Conservation (phyloP, 371 early-diverging fungal genomes). For the Mucor sp. region DNA sequence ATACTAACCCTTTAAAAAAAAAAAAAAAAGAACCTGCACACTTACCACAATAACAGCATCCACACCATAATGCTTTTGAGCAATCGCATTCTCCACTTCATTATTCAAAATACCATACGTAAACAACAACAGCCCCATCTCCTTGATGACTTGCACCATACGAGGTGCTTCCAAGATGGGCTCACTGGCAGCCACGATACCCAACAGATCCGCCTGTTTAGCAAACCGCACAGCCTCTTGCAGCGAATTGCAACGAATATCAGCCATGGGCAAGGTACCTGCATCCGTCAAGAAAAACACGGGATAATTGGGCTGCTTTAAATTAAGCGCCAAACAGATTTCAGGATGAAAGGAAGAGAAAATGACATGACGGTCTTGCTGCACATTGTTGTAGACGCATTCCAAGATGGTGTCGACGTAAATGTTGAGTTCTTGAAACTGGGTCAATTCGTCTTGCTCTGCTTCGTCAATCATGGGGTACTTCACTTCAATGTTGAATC, state of each 20-base stretch:
- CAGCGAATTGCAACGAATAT: conserved; percentile 84
- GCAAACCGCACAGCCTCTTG: conserved; percentile 87
- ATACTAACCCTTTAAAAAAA: too few relatives aligned
- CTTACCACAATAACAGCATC: conserved; percentile 81
- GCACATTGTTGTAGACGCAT: conserved; percentile 71
- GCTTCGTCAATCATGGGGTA: conserved; percentile 93
- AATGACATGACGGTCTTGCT: conserved; percentile 76
- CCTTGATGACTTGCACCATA: conserved; percentile 73
- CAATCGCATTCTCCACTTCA: conserved; percentile 67
- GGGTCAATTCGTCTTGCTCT: conserved; percentile 65
- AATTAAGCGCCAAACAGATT: conserved; percentile 76
- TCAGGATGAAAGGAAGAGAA: conserved; percentile 97
- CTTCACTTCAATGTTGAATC: conserved; percentile 97
- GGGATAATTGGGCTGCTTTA: conserved; percentile 86
- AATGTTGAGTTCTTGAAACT: conserved; percentile 79
- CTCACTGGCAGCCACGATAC: conserved; percentile 81
- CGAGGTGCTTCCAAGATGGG: conserved; percentile 82
- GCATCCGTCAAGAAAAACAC: conserved; percentile 93
- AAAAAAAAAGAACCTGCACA: not conserved
- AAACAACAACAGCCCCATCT: conserved; percentile 73
- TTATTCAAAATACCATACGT: conserved; percentile 91
- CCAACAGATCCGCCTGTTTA: conserved; percentile 72
- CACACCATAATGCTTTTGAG: conserved; percentile 77
- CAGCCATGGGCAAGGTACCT: conserved; percentile 75
- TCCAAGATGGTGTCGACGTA: conserved; percentile 87